These are phyloP conservation scores for Corymbia citriodora DNA, from an alignment of 441 rosid species.

Conservation along the genomic window DNA sequence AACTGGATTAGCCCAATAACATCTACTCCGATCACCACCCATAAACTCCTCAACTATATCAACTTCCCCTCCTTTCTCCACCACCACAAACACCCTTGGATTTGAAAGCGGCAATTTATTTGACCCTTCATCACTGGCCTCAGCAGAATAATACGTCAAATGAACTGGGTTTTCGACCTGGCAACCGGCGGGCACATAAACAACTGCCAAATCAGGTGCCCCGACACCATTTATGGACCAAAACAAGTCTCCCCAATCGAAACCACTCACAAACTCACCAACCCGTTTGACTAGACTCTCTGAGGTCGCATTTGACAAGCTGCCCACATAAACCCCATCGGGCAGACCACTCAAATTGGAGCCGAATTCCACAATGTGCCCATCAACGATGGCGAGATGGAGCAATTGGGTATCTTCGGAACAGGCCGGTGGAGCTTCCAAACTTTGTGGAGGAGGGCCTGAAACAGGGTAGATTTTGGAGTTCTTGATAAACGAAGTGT, in stretches of 20 bases:
- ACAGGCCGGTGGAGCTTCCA: slow-evolving; percentile 6
- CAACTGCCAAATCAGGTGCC: slow-evolving; percentile 75
- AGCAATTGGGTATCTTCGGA: slow-evolving; percentile 35
- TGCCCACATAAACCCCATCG: slow-evolving; percentile 66
- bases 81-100: slow-evolving; percentile 80
- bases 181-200: slow-evolving; percentile 80
- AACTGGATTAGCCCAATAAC: slow-evolving; percentile 83
- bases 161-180: slow-evolving; percentile 55
- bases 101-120: slow-evolving; percentile 68
- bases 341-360: slow-evolving; percentile 48
- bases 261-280: slow-evolving; percentile 37
- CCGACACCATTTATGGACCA: slow-evolving; percentile 90
- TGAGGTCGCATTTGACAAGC: slow-evolving; percentile 35
- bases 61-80: slow-evolving; percentile 82
- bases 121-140: slow-evolving; percentile 47
- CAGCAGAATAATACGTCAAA: slow-evolving; percentile 61
- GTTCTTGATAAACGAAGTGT: slow-evolving; percentile 56
- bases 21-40: slow-evolving; percentile 35
- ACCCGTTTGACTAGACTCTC: slow-evolving; percentile 38
- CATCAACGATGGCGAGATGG: slow-evolving; percentile 60
- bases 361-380: slow-evolving; percentile 44
- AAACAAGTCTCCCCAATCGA: slow-evolving; percentile 70
- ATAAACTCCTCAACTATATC: slow-evolving; percentile 75
- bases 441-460: slow-evolving; percentile 22
- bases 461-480: slow-evolving; percentile 60